Conservation (phyloP, 2,329 filamentous ascomycete species). For the Colletotrichum tropicale region DNA sequence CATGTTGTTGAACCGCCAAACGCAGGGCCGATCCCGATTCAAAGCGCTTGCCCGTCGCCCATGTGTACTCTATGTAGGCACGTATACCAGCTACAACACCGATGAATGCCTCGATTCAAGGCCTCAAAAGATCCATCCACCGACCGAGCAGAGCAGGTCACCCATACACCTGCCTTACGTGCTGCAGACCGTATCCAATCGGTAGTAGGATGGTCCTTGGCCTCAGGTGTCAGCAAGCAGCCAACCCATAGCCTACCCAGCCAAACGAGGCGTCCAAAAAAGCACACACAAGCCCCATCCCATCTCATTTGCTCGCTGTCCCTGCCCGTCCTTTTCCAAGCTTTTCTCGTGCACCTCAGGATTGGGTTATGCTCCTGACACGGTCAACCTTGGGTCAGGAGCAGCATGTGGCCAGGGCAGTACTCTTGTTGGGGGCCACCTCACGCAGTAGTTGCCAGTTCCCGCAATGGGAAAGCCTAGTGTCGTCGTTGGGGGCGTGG, state of each 20-base stretch:
- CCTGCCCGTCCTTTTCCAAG: not conserved
- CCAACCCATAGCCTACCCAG: not conserved
- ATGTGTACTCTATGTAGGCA: not conserved
- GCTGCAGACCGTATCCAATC: not conserved
- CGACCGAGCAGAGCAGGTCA: not conserved
- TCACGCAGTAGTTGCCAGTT: not conserved
- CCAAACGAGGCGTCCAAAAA: constrained; percentile 5
- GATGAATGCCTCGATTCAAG: not conserved
- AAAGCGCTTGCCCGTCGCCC: not conserved
- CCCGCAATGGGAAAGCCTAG: not conserved
- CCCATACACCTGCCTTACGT: not conserved
- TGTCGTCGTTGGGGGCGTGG: not conserved
- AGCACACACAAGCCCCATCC: not conserved
- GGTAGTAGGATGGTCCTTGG: not conserved
- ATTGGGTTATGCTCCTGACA: not conserved
- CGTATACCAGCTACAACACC: not conserved
- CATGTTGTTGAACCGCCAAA: constrained; percentile 11
- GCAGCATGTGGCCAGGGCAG: not conserved
- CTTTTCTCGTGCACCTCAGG: not conserved
- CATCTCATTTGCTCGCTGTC: not conserved
- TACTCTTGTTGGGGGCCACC: not conserved
- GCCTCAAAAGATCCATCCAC: not conserved
- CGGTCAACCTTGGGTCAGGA: not conserved
- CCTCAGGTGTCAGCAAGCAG: not conserved
- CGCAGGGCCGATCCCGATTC: constrained; percentile 15